phyloP scores from a whole-genome alignment of 257 asterid species.

The Jacaranda mimosifolia region DNA sequence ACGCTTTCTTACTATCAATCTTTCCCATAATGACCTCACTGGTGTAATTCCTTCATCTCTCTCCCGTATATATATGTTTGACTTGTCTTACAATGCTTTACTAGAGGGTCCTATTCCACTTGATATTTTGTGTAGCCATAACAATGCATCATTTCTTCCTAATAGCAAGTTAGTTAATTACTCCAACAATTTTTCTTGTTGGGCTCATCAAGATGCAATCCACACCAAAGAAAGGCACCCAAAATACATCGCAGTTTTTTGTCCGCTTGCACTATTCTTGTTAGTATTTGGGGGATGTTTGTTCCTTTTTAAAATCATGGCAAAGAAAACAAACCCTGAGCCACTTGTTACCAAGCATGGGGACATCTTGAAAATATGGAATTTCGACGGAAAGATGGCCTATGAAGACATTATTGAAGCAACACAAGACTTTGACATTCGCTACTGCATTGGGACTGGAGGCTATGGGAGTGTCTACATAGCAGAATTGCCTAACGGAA shows the following conservation, averaged over 20 bases:
- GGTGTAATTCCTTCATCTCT: conserved; percentile 24
- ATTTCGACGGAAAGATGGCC: conserved; percentile 36
- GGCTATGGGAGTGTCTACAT: conserved; percentile 40
- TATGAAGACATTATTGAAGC: conserved; percentile 29
- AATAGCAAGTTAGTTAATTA: background rate
- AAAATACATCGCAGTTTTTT: background rate
- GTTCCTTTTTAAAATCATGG: background rate
- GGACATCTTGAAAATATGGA: conserved; percentile 34
- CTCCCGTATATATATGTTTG: background rate
- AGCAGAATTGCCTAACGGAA: conserved; percentile 25
- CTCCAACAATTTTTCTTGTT: background rate
- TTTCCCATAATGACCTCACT: conserved; percentile 22
- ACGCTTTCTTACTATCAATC: background rate
- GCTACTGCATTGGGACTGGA: conserved; percentile 39
- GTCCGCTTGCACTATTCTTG: background rate
- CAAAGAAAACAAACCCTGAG: background rate
- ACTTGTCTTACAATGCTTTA: conserved; percentile 27
- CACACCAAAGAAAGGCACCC: background rate
- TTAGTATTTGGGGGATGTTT: background rate
- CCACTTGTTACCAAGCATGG: background rate
- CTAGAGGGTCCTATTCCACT: conserved; percentile 23
- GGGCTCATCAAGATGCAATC: background rate
- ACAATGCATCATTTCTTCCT: background rate
- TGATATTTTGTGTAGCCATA: background rate
- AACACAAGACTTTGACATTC: conserved; percentile 24